Conservation (phyloP, 768 basidiomycete genomes). For the Rossbeevera mucosa region DNA sequence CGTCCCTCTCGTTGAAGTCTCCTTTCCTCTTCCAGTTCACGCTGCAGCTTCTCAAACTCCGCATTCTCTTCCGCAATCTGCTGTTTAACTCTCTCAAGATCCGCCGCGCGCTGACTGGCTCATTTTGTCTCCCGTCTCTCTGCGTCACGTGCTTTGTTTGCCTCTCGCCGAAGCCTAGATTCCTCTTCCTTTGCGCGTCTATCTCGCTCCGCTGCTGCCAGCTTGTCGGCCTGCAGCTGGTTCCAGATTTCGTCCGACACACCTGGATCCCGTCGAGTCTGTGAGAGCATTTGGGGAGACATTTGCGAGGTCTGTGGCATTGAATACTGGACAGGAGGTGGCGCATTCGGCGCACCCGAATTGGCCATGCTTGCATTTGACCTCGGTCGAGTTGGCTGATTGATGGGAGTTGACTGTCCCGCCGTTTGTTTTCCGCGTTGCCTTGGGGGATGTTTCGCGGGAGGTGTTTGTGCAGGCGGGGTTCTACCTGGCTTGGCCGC, state of each 20-base stretch:
- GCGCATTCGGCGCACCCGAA: background rate
- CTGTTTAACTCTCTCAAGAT: constrained; percentile 16
- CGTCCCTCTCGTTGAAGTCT: too few species aligned
- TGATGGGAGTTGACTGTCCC: background rate
- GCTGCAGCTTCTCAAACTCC: constrained; percentile 21
- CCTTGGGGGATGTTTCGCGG: constrained; percentile 1
- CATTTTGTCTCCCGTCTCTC: constrained; percentile 23
- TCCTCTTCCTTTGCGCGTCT: constrained; percentile 17
- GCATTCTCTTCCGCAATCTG: constrained; percentile 17
- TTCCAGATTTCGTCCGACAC: constrained; percentile 51
- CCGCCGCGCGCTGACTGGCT: constrained; percentile 16
- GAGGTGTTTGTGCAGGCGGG: constrained; percentile 15
- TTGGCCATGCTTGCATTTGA: background rate
- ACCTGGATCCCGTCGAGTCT: constrained; percentile 41
- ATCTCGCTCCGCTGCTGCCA: constrained; percentile 20
- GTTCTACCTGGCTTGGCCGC: constrained; percentile 2
- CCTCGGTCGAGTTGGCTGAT: background rate
- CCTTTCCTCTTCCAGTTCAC: constrained; percentile 26
- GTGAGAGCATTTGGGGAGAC: background rate
- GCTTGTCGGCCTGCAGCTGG: constrained; percentile 40
- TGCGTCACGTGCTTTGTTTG: constrained; percentile 14
- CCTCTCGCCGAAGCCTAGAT: constrained; percentile 13
- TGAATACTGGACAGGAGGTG: background rate
- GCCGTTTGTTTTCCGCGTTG: background rate
- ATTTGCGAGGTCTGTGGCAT: background rate